Evolutionary conservation across 1,284 basidiomycete species (phyloP), one percentile per base, ranked within the genome.

Genomic region (Coriolopsis trogii): DNA sequence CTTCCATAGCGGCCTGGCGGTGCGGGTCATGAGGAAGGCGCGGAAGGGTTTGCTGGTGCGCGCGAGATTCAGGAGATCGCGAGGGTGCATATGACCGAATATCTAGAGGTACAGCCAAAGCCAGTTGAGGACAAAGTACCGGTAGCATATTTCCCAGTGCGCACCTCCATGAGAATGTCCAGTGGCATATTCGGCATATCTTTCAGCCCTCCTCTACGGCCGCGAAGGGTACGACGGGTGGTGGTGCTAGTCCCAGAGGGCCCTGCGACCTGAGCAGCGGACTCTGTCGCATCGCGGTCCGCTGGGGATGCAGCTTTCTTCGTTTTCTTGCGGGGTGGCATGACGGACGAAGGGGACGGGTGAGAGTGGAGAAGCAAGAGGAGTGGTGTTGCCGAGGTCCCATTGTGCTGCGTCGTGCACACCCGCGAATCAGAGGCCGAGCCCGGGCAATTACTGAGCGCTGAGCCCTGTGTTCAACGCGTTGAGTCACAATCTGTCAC

Each of bases 11-110:
- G 70, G 55, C 16, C 58, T 59, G 0, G 70, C 67, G 12, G 65
- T 55, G 34, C 64, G 68, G 49, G 68, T 67, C 70, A 74, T 62
- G 18, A 79, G 67, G 6, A 72, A 63, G 10, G 47, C 51, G n/a
- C 75, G 72, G n/a, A 78, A 59, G 1, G 49, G 45, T 29, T 68
- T 70, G 38, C 12, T 40, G 20, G 38, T 40, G 21, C 76, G 66
- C 9, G 76, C 62, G 1, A 80, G 69, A 53, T 66, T 62, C 8
- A 81, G 64, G 40, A 83, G 61, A 58, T 83, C 81, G 26, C 70
- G 58, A 1, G 81, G 78, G 37, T 67, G 62, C 39, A 82, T 64
- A 47, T 75, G 67, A 6, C 70, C 67, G 44, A 79, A 74, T 53
- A 81, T 76, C 79, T 82, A n/a, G 18, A n/a, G 2, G 5, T 25